A percentile compares a stretch with the other conserved stretches of the same genome.
Evolutionary conservation across 176 grass and related monocot species (phyloP).

Genomic region (Zoysia pacifica): DNA sequence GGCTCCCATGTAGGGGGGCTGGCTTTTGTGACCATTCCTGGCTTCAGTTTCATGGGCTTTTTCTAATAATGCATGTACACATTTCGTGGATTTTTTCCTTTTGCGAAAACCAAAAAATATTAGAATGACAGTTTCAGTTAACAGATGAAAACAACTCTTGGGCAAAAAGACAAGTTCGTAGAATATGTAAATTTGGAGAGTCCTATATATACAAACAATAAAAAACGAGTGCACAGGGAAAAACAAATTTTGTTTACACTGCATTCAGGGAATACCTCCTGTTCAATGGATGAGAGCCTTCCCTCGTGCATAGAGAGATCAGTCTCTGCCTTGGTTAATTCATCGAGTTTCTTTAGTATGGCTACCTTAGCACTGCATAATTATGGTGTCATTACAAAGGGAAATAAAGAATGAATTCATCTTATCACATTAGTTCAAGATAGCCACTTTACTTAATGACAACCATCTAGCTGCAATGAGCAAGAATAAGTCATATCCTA

Average conservation of each 20-base stretch:
- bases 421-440: conserved; percentile 14
- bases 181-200: neutral
- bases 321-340: conserved; percentile 74
- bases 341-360: conserved; percentile 71
- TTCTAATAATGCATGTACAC: neutral
- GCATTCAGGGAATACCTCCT: conserved; percentile 53
- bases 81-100: neutral
- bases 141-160: conserved; percentile 5
- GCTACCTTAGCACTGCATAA: conserved; percentile 65
- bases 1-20: neutral
- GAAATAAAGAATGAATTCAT: conserved; percentile 9
- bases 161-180: neutral
- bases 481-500: conserved; percentile 29
- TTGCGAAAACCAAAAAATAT: neutral
- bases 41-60: neutral
- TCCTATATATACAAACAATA: conserved; percentile 20
- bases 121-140: neutral
- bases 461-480: conserved; percentile 25
- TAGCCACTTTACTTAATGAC: neutral
- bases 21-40: neutral
- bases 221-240: no score
- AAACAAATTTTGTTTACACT: neutral
- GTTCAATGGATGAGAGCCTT: conserved; percentile 63
- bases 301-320: conserved; percentile 64
- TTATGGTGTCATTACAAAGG: conserved; percentile 24